Evolutionary conservation across 2,329 filamentous ascomycete genomes (phyloP), one percentile per base, ranked within the genome.

Genomic region (Xylaria sp.): DNA sequence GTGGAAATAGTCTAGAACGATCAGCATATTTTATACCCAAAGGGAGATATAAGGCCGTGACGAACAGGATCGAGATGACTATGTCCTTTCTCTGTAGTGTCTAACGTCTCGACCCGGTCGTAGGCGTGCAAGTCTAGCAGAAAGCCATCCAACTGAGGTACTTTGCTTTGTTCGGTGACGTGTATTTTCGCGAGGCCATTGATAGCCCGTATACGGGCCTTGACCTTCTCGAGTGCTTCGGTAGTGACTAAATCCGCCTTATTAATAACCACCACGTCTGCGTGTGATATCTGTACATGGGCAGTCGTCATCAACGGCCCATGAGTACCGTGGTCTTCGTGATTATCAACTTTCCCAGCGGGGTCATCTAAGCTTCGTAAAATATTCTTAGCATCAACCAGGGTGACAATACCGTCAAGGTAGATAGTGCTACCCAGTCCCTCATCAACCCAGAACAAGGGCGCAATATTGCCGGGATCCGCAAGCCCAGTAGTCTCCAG

Each of bases 401-500:
- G 81, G 0, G 95, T 98, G 47, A 98, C 93, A 58, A 99, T 97
- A 1, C 95, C 95, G 73, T 99, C 95, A 0, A 99, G 86, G 75
- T 96, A 99, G 70, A 99, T 97, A 37, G 90, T 93, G 76, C 93
- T 97, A 7, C 93, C 94, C 2, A 99, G 84, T 0, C 93, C 95
- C 67, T 98, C 94, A 70, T 99, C 95, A 25, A 99, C 89, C 95
- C 95, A 99, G 79, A 99, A 99, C 13, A 98, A 80, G 0, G 95
- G 95, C 0, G 95, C 95, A 53, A 99, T 87, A 71, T 98, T 98
- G 1, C 95, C 95, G 0, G 95, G 95, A 72, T 99, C 94, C 4
- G 95, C 95, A 5, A 99, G 84, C 0, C 95, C 95, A 0, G 95
- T 98, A 0, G 95, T 99, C 76, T 99, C 95, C 1, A 99, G 87